Evolutionary conservation across 768 basidiomycete genomes (phyloP).

Genomic region (Hysterangium stoloniferum): DNA sequence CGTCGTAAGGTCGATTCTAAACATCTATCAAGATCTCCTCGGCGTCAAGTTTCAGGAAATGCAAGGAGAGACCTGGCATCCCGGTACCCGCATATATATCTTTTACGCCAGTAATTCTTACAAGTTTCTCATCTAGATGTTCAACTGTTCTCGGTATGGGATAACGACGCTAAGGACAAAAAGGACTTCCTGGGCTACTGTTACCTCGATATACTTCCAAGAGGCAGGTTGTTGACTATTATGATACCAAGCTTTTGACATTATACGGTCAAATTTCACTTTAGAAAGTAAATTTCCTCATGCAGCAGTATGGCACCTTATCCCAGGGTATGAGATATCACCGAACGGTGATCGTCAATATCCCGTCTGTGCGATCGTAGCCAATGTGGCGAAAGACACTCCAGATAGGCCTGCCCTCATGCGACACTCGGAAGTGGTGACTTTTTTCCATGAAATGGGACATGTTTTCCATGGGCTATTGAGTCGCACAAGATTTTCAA

Average conservation of each 20-base stretch:
- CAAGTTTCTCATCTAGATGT: slow-evolving; percentile 46
- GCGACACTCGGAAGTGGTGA: slow-evolving; percentile 83
- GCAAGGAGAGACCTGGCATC: slow-evolving; percentile 72
- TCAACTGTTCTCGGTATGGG: slow-evolving; percentile 81
- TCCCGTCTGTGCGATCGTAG: slow-evolving; percentile 80
- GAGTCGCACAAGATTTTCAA: slow-evolving; percentile 58
- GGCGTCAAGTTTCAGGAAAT: slow-evolving; percentile 55
- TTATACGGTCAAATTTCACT: slow-evolving; percentile 11
- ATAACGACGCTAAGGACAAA: slow-evolving; percentile 61
- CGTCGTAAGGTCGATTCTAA: slow-evolving; percentile 74
- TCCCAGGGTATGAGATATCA: slow-evolving; percentile 52
- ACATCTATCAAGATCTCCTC: slow-evolving; percentile 78
- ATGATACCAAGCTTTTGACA: slow-evolving; percentile 9
- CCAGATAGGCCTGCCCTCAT: slow-evolving; percentile 75
- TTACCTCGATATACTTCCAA: slow-evolving; percentile 83
- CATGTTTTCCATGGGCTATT: slow-evolving; percentile 47
- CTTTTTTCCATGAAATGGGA: slow-evolving; percentile 90
- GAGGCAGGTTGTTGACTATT: slow-evolving; percentile 51
- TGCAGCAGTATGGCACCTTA: slow-evolving; percentile 77
- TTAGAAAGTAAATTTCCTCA: slow-evolving; percentile 74
- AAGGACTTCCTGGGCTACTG: slow-evolving; percentile 77
- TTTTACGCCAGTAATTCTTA: background rate
- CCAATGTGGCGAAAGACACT: slow-evolving; percentile 82
- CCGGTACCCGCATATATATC: slow-evolving; percentile 37
- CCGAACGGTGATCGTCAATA: slow-evolving; percentile 55